Conservation (phyloP, 169 alveolate genomes). For the Eimeria maxima region DNA sequence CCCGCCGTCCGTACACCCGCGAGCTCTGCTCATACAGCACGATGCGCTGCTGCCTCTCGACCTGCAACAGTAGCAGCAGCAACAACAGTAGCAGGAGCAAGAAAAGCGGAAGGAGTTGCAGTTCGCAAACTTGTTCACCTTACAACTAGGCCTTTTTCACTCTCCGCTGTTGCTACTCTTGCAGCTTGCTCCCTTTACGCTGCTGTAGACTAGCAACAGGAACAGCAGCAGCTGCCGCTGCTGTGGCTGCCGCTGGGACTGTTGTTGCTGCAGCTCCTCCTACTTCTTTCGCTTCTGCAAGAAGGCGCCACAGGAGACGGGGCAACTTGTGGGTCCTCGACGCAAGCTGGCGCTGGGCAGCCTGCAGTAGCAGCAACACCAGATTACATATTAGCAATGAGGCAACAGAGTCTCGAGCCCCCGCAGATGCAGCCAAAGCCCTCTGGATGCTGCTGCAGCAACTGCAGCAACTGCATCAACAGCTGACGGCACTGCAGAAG, state of each 20-base stretch:
- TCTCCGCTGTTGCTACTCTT: background rate
- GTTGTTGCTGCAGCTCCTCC: background rate
- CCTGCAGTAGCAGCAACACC: constrained; percentile 14
- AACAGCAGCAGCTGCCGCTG: background rate
- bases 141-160: background rate
- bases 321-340: constrained; percentile 43
- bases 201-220: too few species aligned
- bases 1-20: constrained; percentile 60
- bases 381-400: too few species aligned
- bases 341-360: background rate
- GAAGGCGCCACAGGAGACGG: constrained; percentile 62
- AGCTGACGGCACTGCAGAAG: background rate
- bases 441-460: background rate
- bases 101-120: background rate
- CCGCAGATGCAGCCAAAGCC: too few species aligned
- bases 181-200: background rate
- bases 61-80: constrained; percentile 60
- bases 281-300: constrained; percentile 71
- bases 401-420: too few species aligned
- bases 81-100: background rate
- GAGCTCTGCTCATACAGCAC: constrained; percentile 45
- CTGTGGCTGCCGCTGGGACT: background rate
- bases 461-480: background rate
- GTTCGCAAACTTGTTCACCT: background rate
- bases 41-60: constrained; percentile 60